Evolutionary conservation across 257 asterid species (phyloP).

Genomic region (Scutellaria baicalensis): DNA sequence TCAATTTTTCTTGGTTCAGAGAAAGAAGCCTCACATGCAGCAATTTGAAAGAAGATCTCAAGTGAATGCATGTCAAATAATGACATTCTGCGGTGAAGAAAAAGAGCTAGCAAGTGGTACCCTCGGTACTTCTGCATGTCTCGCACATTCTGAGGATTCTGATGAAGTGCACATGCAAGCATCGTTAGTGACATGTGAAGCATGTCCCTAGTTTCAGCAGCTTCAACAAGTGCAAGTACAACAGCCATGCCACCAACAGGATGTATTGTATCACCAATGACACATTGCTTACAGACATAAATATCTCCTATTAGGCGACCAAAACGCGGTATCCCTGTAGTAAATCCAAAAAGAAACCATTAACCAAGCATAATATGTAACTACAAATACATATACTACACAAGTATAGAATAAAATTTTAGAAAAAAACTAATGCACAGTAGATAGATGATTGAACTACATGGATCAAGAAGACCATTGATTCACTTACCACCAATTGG

Average conservation of each 20-base stretch:
- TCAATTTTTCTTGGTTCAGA: conserved; percentile 71
- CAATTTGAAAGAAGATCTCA: conserved; percentile 94
- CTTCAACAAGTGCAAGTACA: conserved; percentile 96
- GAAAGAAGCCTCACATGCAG: conserved; percentile 98
- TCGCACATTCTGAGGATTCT: conserved; percentile 92
- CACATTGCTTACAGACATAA: conserved; percentile 81
- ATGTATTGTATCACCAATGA: conserved; percentile 87
- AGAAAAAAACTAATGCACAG: background rate
- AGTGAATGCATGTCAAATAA: conserved; percentile 97
- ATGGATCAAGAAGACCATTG: background rate
- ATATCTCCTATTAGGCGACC: conserved; percentile 94
- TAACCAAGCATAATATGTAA: background rate
- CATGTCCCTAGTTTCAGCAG: conserved; percentile 98
- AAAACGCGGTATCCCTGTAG: conserved; percentile 93
- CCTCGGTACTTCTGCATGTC: conserved; percentile 97
- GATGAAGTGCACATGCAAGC: conserved; percentile 89
- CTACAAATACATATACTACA: background rate
- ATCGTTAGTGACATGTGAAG: conserved; percentile 91
- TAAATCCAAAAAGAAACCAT: conserved; percentile 15
- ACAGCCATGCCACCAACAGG: conserved; percentile 96
- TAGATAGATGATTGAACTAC: background rate
- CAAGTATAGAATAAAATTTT: background rate
- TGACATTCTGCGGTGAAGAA: conserved; percentile 88
- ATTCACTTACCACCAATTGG: conserved; percentile 89
- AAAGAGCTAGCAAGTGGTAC: conserved; percentile 92